Conservation (phyloP, 805 yeast genomes). For the Yueomyces sp. region DNA sequence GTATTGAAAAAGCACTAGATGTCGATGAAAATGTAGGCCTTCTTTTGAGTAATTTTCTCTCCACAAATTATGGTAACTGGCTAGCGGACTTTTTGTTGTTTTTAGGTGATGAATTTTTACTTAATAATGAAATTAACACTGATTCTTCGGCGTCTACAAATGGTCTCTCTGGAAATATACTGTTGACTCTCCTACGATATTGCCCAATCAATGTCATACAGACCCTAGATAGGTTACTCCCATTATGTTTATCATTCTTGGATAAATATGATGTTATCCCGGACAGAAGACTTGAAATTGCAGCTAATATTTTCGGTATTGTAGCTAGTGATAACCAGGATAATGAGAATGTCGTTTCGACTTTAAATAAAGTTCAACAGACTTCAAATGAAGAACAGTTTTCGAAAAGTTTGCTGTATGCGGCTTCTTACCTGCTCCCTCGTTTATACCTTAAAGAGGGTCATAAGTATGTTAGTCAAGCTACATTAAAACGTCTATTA, state of each 20-base stretch:
- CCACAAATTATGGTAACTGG: constrained; percentile 6
- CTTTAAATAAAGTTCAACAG: neutral
- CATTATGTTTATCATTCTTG: too few relatives aligned
- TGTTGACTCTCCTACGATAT: constrained; percentile 17
- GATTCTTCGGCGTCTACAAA: too few relatives aligned
- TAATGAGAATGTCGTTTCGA: constrained; percentile 1
- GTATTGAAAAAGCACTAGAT: constrained; percentile 57
- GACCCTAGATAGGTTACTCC: constrained; percentile 1
- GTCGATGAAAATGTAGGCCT: constrained; percentile 37
- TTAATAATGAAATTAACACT: constrained; percentile 2
- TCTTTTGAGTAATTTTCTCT: constrained; percentile 11
- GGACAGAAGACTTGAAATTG: constrained; percentile 13
- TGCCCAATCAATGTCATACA: constrained; percentile 2
- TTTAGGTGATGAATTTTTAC: constrained; percentile 26
- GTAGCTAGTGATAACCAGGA: constrained; percentile 17
- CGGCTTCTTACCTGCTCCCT: constrained; percentile 13
- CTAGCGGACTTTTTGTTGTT: constrained; percentile 21
- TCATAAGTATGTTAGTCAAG: neutral
- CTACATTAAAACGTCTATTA: neutral
- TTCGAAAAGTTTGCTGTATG: neutral
- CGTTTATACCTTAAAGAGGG: constrained; percentile 5
- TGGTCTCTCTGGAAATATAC: constrained; percentile 24
- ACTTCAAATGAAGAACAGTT: neutral
- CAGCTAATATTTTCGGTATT: constrained; percentile 36
- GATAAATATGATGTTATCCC: too few relatives aligned